phyloP scores from a whole-genome alignment of 139 green algal genomes.

The Monoraphidium neglectum region DNA sequence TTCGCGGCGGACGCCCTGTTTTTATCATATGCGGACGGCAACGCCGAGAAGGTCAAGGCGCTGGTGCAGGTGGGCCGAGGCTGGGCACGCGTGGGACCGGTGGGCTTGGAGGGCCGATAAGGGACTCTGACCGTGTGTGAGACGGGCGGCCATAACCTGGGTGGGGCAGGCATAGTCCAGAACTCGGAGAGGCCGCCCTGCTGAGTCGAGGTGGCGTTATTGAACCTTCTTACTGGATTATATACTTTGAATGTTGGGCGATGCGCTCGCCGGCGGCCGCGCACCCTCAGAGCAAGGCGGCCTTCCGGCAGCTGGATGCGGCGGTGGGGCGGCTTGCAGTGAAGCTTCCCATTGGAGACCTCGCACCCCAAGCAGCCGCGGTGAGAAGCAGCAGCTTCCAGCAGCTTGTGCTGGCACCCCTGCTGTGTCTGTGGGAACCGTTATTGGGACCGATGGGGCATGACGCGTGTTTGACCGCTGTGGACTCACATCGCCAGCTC shows the following conservation, averaged over 20 bases:
- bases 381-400: no score
- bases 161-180: not conserved
- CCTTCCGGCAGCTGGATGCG: conserved; percentile 31
- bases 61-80: conserved; percentile 16
- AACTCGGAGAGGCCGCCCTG: not conserved
- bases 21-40: conserved; percentile 63
- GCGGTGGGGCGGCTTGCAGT: conserved; percentile 18
- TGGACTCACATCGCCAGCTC: no score
- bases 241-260: not conserved
- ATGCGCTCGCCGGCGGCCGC: no score
- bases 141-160: not conserved
- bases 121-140: no score
- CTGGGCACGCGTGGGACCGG: not conserved
- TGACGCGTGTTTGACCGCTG: no score
- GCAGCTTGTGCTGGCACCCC: no score
- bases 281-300: conserved; percentile 22
- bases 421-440: no score
- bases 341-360: conserved; percentile 26
- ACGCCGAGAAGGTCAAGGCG: conserved; percentile 3
- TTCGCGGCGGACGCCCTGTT: conserved; percentile 76
- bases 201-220: not conserved
- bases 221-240: not conserved
- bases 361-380: not conserved
- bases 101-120: no score
- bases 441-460: no score